Evolutionary conservation across 768 basidiomycete genomes (phyloP).

Genomic region (Pleurotus eryngii): DNA sequence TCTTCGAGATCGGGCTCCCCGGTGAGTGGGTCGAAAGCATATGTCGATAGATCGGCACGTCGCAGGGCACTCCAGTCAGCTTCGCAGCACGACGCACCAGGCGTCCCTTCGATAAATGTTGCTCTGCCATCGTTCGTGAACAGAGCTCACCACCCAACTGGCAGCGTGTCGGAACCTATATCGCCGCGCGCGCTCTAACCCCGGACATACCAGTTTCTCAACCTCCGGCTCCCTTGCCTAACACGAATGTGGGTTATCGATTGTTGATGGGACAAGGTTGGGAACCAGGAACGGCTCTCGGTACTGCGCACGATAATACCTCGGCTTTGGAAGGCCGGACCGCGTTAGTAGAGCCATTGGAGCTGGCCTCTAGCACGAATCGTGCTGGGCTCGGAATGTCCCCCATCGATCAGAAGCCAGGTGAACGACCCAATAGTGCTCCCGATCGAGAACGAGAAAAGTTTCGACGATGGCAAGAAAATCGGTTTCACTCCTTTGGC

Average conservation of each 20-base stretch:
- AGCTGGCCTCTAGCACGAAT: constrained; percentile 37
- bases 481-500: constrained; percentile 2
- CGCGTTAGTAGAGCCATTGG: constrained; percentile 56
- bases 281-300: constrained; percentile 63
- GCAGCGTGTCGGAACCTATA: constrained; percentile 11
- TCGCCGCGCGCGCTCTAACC: constrained; percentile 16
- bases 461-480: constrained; percentile 35
- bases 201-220: constrained; percentile 28
- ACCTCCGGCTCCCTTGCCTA: constrained; percentile 46
- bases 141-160: constrained; percentile 9
- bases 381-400: constrained; percentile 58
- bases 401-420: constrained; percentile 17
- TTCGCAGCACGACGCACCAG: constrained; percentile 52
- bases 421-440: constrained; percentile 25
- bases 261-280: constrained; percentile 75
- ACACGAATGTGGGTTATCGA: constrained; percentile 63
- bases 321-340: constrained; percentile 24
- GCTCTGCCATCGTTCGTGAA: constrained; percentile 6
- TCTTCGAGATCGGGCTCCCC: constrained; percentile 15
- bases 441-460: constrained; percentile 34
- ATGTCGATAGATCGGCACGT: constrained; percentile 70
- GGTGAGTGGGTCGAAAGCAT: constrained; percentile 22
- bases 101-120: constrained; percentile 27
- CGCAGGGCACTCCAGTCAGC: constrained; percentile 57
- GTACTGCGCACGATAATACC: constrained; percentile 23